Evolutionary conservation across 345 rosid genomes (phyloP).

Genomic region (Turnera subulata): DNA sequence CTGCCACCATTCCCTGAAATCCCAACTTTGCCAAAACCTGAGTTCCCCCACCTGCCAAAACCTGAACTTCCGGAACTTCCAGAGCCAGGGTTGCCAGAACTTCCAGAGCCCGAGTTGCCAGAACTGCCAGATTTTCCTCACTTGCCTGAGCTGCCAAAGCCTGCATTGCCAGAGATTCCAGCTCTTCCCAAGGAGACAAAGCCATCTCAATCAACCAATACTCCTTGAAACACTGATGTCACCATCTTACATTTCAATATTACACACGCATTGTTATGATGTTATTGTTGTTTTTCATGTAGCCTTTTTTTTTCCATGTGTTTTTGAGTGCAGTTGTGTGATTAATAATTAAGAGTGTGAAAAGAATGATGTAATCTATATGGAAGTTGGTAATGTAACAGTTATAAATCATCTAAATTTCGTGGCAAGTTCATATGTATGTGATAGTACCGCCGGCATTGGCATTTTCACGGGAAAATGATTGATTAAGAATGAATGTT

Average conservation of each 20-base stretch:
- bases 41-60: background rate
- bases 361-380: background rate
- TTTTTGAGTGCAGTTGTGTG: too few relatives aligned
- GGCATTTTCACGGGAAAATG: too few relatives aligned
- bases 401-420: too few relatives aligned
- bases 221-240: too few relatives aligned
- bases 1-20: slow-evolving; percentile 1
- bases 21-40: background rate
- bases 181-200: background rate
- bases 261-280: too few relatives aligned
- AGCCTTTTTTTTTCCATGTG: too few relatives aligned
- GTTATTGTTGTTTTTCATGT: too few relatives aligned
- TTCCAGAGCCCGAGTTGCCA: background rate
- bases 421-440: too few relatives aligned
- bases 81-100: background rate
- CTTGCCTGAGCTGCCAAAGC: background rate
- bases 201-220: background rate
- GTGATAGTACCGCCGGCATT: too few relatives aligned
- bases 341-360: too few relatives aligned
- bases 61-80: slow-evolving; percentile 6
- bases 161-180: background rate
- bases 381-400: background rate
- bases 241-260: too few relatives aligned
- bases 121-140: background rate
- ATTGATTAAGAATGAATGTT: too few relatives aligned